phyloP scores from a whole-genome alignment of 2,329 filamentous ascomycete species.

The Corynespora cassiicola region DNA sequence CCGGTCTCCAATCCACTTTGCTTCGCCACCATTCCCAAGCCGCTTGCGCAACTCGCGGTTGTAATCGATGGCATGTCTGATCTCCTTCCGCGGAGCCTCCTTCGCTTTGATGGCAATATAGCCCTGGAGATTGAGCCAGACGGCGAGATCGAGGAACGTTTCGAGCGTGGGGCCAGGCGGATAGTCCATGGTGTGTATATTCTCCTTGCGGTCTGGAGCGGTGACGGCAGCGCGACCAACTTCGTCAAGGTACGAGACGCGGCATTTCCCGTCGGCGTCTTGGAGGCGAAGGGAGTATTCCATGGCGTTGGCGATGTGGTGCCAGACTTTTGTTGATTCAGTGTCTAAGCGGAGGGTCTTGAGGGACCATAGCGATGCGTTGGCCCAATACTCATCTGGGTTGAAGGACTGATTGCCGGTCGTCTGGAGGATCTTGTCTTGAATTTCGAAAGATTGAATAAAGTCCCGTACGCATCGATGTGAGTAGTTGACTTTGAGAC shows the following conservation, averaged over 20 bases:
- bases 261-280: conserved; percentile 19
- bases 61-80: conserved; percentile 32
- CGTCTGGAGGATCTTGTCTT: conserved; percentile 10
- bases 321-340: conserved; percentile 22
- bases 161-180: conserved; percentile 4
- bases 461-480: conserved; percentile 32
- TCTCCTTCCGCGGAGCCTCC: conserved; percentile 22
- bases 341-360: conserved; percentile 23
- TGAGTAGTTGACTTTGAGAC: conserved; percentile 29
- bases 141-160: conserved; percentile 29
- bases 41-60: conserved; percentile 24
- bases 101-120: conserved; percentile 28
- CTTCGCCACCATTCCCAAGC: conserved; percentile 21
- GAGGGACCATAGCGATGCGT: conserved; percentile 26
- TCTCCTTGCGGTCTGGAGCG: conserved; percentile 5
- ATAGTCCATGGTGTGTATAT: conserved; percentile 6
- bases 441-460: conserved; percentile 19
- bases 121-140: conserved; percentile 26
- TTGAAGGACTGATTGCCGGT: conserved; percentile 17
- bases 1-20: conserved; percentile 22
- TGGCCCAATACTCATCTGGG: conserved; percentile 28
- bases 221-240: conserved; percentile 20
- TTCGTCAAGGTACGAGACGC: conserved; percentile 28
- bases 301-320: conserved; percentile 22
- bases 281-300: conserved; percentile 24